phyloP scores from a whole-genome alignment of 176 grass and related monocot genomes.

The Cenchrus fungigraminus region DNA sequence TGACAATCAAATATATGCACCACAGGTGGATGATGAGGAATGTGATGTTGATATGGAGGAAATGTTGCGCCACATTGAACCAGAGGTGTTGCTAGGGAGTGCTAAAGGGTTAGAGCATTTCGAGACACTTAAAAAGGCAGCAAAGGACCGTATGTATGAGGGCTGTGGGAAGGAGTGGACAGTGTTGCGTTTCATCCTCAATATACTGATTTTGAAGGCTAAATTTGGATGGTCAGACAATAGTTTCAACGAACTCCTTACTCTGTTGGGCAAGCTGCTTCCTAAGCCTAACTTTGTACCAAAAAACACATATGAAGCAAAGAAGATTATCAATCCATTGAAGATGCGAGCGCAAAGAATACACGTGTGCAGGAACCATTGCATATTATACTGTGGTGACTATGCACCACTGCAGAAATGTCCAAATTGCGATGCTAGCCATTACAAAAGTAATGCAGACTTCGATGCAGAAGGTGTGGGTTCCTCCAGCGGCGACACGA shows the following conservation, averaged over 20 bases:
- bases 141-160: not conserved
- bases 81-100: not conserved
- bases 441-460: not conserved
- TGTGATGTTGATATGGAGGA: too few species aligned
- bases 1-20: too few species aligned
- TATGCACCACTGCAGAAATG: not conserved
- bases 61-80: too few species aligned
- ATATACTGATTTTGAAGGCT: not conserved
- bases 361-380: not conserved
- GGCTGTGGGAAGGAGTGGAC: not conserved
- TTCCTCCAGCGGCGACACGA: too few species aligned
- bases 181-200: not conserved
- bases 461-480: too few species aligned
- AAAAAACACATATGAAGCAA: conserved; percentile 1
- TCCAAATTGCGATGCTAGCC: not conserved
- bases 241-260: not conserved
- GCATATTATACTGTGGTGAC: not conserved
- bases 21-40: too few species aligned
- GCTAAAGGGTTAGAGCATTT: not conserved
- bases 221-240: not conserved
- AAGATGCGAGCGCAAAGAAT: not conserved
- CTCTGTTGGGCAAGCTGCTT: not conserved
- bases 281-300: not conserved
- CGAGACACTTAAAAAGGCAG: not conserved
- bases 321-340: not conserved